phyloP scores from a whole-genome alignment of 768 basidiomycete species.

The Auricularia sp. region DNA sequence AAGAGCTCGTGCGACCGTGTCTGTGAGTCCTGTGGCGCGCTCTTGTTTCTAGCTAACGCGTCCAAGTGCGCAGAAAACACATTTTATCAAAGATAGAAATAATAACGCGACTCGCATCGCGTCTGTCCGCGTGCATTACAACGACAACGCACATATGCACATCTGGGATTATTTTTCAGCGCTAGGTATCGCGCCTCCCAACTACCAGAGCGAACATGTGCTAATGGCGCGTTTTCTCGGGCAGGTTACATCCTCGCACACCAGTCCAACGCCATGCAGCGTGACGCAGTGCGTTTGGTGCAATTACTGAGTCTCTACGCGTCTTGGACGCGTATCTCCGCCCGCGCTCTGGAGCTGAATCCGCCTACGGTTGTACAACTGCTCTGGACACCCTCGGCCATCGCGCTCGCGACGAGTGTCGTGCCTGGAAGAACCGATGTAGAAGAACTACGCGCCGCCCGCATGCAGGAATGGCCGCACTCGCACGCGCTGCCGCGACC shows the following conservation, averaged over 20 bases:
- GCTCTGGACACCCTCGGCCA: not conserved
- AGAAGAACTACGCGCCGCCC: not conserved
- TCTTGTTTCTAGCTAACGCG: too few species aligned
- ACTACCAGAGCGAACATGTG: not conserved
- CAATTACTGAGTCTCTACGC: not conserved
- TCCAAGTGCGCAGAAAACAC: too few species aligned
- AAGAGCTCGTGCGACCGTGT: too few species aligned
- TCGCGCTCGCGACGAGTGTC: not conserved
- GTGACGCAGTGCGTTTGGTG: not conserved
- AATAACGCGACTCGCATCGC: too few species aligned
- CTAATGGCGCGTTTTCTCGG: not conserved
- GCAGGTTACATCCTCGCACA: not conserved
- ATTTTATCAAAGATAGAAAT: too few species aligned
- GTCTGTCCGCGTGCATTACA: not conserved
- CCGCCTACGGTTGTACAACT: not conserved
- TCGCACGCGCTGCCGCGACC: not conserved
- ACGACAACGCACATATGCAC: not conserved
- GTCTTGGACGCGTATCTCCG: not conserved
- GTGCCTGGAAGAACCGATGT: not conserved
- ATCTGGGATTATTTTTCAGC: not conserved
- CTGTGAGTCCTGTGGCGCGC: too few species aligned
- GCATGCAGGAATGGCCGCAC: not conserved
- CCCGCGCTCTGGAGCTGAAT: not conserved
- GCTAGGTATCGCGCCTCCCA: not conserved
- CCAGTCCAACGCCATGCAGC: not conserved